Percentiles rank a stretch among this genome's conserved stretches.
Conservation (phyloP, 805 yeast genomes). For the Komagataella pseudopastoris region DNA sequence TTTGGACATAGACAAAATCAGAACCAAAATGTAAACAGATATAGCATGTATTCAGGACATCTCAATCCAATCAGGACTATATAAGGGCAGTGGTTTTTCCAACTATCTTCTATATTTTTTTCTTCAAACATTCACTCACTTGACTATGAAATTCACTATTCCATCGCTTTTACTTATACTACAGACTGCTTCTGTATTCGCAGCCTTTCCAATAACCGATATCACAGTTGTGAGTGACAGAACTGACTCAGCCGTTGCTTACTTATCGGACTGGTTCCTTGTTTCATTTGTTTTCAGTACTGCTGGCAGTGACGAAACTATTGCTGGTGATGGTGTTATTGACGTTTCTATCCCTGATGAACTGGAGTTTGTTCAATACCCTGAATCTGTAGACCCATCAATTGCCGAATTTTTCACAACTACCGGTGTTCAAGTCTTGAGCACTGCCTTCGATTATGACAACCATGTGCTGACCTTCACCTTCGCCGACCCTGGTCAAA, state of each 20-base stretch:
- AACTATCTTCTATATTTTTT: too few relatives aligned
- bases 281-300: background rate
- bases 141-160: background rate
- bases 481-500: background rate
- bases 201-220: background rate
- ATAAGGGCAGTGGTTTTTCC: background rate
- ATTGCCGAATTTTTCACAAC: background rate
- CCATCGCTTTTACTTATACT: background rate
- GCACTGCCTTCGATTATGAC: background rate
- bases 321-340: background rate
- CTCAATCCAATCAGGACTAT: background rate
- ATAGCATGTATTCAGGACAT: background rate
- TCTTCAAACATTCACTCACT: background rate
- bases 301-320: background rate
- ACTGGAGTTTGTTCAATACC: background rate
- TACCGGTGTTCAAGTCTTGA: background rate
- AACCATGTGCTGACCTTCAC: background rate
- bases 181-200: background rate
- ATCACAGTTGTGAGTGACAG: background rate
- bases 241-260: background rate
- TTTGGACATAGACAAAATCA: background rate
- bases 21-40: background rate
- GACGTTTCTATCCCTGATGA: background rate
- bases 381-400: background rate
- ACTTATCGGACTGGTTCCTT: background rate